Evolutionary conservation across 2,329 filamentous ascomycete genomes (phyloP).

Genomic region (Scedosporium apiospermum): DNA sequence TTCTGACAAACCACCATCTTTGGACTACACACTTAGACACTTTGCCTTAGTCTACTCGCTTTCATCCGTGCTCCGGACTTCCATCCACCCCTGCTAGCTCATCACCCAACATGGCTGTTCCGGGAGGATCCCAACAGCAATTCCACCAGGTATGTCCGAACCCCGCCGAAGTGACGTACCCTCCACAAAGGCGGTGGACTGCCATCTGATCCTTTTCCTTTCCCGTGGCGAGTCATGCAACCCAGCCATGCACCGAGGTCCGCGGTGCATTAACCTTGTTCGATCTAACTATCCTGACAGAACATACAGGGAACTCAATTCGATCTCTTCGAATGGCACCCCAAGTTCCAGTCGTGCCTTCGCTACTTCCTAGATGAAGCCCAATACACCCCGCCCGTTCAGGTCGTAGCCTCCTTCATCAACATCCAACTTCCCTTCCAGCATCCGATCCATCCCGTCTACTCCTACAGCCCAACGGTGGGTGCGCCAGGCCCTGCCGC

Average conservation of each 20-base stretch:
- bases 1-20: too few relatives aligned
- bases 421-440: slow-evolving; percentile 91
- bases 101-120: neutral
- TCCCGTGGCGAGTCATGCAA: too few relatives aligned
- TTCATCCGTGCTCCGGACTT: neutral
- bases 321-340: slow-evolving; percentile 89
- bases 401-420: slow-evolving; percentile 80
- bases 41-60: neutral
- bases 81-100: neutral
- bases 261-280: neutral
- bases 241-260: neutral
- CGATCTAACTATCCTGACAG: neutral
- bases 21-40: too few relatives aligned
- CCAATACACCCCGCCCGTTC: slow-evolving; percentile 72
- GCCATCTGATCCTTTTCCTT: neutral
- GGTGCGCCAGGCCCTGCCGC: slow-evolving; percentile 10
- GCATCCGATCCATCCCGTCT: slow-evolving; percentile 38
- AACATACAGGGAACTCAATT: slow-evolving; percentile 2
- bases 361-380: slow-evolving; percentile 87
- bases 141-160: slow-evolving; percentile 1
- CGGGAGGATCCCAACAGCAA: neutral
- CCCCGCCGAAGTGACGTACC: slow-evolving; percentile 1
- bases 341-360: slow-evolving; percentile 81
- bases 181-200: neutral
- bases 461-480: slow-evolving; percentile 23